Evolutionary conservation across 129 eudicot species (phyloP).

Genomic region (Chrysanthemum seticuspe): DNA sequence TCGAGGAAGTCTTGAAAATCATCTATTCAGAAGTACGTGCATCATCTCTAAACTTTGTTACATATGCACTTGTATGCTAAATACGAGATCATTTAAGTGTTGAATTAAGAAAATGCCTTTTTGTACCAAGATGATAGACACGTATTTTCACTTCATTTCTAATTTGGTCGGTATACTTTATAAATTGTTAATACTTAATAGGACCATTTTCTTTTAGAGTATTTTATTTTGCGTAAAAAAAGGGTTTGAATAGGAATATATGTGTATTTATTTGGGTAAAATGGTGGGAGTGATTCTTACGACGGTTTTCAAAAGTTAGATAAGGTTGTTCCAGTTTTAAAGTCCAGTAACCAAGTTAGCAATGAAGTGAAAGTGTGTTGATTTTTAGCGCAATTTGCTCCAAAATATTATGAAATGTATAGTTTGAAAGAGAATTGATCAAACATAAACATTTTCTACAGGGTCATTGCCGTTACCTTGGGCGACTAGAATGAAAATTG

Average conservation of each 20-base stretch:
- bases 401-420: not conserved
- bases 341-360: not conserved
- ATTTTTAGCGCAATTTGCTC: not conserved
- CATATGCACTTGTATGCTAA: not conserved
- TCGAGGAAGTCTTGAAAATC: conserved; percentile 97
- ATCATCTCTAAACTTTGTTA: conserved; percentile 11
- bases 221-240: too few species aligned
- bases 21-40: conserved; percentile 80
- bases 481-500: conserved; percentile 79
- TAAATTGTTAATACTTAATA: not conserved
- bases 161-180: not conserved
- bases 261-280: not conserved
- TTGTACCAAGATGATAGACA: not conserved
- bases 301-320: not conserved
- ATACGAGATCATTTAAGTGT: not conserved
- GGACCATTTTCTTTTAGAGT: too few species aligned
- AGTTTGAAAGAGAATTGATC: not conserved
- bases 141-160: not conserved
- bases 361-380: not conserved
- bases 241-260: too few species aligned
- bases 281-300: not conserved
- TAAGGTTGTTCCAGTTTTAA: not conserved
- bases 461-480: conserved; percentile 94
- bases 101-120: conserved; percentile 5
- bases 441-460: conserved; percentile 21